A percentile compares a stretch with the other conserved stretches of the same genome.
Evolutionary conservation across 495 filamentous ascomycete species (phyloP).

Genomic region (Aspergillus homomorphus): DNA sequence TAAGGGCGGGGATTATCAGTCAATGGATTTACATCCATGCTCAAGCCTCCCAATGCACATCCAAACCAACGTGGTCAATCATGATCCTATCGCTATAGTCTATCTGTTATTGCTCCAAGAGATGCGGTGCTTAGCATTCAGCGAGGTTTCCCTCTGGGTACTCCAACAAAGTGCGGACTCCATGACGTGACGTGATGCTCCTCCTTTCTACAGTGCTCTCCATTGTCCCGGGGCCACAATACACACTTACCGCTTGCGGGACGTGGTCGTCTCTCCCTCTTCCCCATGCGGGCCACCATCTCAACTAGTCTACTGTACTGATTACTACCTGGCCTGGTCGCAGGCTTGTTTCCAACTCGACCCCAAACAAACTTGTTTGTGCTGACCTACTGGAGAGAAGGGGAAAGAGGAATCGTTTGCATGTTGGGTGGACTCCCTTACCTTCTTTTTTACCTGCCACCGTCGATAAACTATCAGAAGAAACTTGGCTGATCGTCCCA

Average conservation of each 20-base stretch:
- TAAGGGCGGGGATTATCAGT: background rate
- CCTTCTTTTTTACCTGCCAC: background rate
- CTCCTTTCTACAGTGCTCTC: no score
- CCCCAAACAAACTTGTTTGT: conserved; percentile 2
- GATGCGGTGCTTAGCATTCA: background rate
- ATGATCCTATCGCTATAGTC: background rate
- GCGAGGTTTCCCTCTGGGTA: no score
- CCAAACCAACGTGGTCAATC: background rate
- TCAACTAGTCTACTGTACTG: background rate
- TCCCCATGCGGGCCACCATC: background rate
- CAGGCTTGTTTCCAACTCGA: conserved; percentile 7
- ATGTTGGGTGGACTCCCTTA: background rate
- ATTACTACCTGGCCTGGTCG: conserved; percentile 16
- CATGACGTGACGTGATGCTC: background rate
- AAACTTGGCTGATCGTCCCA: background rate
- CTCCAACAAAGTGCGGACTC: no score
- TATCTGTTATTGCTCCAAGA: background rate
- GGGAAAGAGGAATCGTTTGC: no score
- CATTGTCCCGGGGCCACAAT: no score
- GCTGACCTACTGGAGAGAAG: conserved; percentile 5
- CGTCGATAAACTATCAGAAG: background rate
- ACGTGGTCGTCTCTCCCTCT: background rate
- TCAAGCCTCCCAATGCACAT: background rate
- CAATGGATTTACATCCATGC: background rate
- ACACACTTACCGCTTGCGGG: background rate